Conservation (phyloP, 345 rosid species). For the Eutrema heterophyllum region DNA sequence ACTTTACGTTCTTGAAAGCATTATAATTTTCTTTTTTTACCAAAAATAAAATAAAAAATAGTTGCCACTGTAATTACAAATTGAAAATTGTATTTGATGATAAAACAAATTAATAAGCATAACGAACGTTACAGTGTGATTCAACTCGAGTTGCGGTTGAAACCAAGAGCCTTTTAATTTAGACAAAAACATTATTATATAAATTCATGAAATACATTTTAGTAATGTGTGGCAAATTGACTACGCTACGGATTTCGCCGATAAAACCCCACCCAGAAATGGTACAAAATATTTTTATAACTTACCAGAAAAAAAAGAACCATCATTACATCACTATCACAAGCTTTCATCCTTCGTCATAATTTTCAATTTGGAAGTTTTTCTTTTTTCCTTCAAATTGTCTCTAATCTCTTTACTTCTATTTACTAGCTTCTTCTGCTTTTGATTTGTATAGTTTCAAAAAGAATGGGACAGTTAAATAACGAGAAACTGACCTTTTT, state of each 20-base stretch:
- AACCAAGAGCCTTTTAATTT: neutral
- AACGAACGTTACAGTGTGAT: neutral
- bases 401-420: slow-evolving; percentile 28
- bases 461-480: slow-evolving; percentile 17
- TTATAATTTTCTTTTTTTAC: neutral
- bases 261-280: neutral
- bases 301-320: slow-evolving; percentile 8
- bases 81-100: no score
- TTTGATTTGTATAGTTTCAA: slow-evolving; percentile 25
- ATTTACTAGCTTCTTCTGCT: slow-evolving; percentile 30
- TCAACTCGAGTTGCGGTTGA: neutral
- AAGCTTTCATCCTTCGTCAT: neutral
- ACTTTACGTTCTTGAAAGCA: neutral
- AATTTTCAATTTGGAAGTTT: slow-evolving; percentile 2
- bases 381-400: neutral
- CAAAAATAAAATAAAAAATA: neutral
- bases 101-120: neutral
- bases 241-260: slow-evolving; percentile 16
- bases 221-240: slow-evolving; percentile 11
- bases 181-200: neutral
- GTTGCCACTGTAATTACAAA: neutral
- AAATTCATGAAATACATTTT: slow-evolving; percentile 8
- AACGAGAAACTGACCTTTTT: slow-evolving; percentile 26
- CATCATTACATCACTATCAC: slow-evolving; percentile 15
- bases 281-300: slow-evolving; percentile 19